Evolutionary conservation across 2,329 filamentous ascomycete genomes (phyloP).

Genomic region (Hypoxylon sp.): DNA sequence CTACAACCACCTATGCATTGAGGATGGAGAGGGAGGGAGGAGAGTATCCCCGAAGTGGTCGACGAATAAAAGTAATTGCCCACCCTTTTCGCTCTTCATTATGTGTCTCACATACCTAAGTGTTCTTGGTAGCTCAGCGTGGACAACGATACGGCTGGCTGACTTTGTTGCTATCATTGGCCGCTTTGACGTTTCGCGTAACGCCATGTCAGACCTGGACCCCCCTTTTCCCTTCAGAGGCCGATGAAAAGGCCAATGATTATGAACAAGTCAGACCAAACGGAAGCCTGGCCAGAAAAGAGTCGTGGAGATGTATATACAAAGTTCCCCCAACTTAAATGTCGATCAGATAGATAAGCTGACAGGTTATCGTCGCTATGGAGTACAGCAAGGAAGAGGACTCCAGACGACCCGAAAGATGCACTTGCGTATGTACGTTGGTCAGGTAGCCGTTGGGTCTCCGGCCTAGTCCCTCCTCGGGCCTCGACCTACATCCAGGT

Average conservation of each 20-base stretch:
- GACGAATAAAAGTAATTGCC: conserved; percentile 33
- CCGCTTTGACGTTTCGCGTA: conserved; percentile 8
- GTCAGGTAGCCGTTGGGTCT: conserved; percentile 15
- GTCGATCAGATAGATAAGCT: not conserved
- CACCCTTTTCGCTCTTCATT: conserved; percentile 3
- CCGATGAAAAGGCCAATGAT: not conserved
- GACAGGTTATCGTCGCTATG: not conserved
- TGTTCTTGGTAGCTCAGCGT: not conserved
- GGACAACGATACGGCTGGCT: not conserved
- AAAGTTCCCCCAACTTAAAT: not conserved
- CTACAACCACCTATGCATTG: conserved; percentile 35
- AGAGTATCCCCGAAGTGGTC: conserved; percentile 13
- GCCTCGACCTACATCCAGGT: conserved; percentile 22
- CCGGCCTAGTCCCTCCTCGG: not conserved
- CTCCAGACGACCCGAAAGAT: conserved; percentile 6
- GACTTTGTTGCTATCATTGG: conserved; percentile 2
- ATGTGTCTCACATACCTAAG: not conserved
- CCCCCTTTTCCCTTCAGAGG: not conserved
- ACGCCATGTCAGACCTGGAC: conserved; percentile 4
- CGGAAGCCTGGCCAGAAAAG: conserved; percentile 7
- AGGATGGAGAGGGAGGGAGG: too few relatives aligned
- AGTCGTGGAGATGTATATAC: not conserved
- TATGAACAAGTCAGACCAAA: not conserved
- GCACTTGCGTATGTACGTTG: conserved; percentile 5
- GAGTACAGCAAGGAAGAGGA: not conserved